Percentiles rank a stretch among this genome's conserved stretches.
phyloP scores from a whole-genome alignment of 2,329 filamentous ascomycete genomes.

The Pezicula radicicola region DNA sequence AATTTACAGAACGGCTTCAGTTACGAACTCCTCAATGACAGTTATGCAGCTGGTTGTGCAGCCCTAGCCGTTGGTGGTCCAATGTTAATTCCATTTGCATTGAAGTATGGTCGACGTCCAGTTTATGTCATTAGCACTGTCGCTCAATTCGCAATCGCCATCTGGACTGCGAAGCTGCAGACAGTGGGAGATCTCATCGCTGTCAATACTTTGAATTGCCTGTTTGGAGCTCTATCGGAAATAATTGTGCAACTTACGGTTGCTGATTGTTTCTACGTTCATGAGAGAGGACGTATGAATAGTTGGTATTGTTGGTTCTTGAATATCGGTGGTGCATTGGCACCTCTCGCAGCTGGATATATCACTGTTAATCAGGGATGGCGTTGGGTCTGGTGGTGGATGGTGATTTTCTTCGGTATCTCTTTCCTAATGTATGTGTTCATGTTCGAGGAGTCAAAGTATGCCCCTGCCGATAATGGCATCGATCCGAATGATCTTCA shows the following conservation, averaged over 20 bases:
- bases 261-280: slow-evolving; percentile 45
- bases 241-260: slow-evolving; percentile 44
- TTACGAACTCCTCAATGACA: slow-evolving; percentile 38
- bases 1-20: slow-evolving; percentile 39
- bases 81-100: slow-evolving; percentile 40
- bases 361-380: slow-evolving; percentile 37
- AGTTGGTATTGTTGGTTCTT: slow-evolving; percentile 36
- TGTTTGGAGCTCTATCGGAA: slow-evolving; percentile 40
- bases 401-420: slow-evolving; percentile 35
- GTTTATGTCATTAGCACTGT: slow-evolving; percentile 40
- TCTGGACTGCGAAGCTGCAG: slow-evolving; percentile 41
- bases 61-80: slow-evolving; percentile 37
- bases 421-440: slow-evolving; percentile 38
- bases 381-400: slow-evolving; percentile 49
- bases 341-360: slow-evolving; percentile 38
- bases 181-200: slow-evolving; percentile 39
- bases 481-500: not conserved
- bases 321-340: slow-evolving; percentile 30
- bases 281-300: slow-evolving; percentile 45
- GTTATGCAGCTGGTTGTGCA: slow-evolving; percentile 40
- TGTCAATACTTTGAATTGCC: slow-evolving; percentile 38
- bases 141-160: slow-evolving; percentile 31
- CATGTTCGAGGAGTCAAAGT: slow-evolving; percentile 40
- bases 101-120: slow-evolving; percentile 43
- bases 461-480: slow-evolving; percentile 3